These are phyloP conservation scores for Protomyces pachydermus DNA, from an alignment of 1,139 yeast species.

Conservation along the genomic window DNA sequence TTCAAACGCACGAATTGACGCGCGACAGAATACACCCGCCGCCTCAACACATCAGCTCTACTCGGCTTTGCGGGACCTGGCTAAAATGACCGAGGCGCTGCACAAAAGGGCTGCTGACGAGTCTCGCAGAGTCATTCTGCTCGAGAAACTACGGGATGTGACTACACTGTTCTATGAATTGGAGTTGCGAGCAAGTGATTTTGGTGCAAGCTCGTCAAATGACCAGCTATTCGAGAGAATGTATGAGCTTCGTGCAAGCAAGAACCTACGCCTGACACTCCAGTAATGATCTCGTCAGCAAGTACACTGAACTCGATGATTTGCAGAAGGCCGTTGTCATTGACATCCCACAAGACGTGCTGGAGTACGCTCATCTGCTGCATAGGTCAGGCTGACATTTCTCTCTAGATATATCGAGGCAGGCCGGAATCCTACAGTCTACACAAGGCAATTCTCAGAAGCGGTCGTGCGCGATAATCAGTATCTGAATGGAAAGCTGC, in stretches of 20 bases:
- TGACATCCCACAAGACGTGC: conserved; percentile 64
- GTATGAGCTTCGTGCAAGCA: not conserved
- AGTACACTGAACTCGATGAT: not conserved
- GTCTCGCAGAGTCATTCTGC: not conserved
- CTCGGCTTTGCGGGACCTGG: no score
- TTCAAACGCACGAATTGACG: no score
- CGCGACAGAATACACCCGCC: no score
- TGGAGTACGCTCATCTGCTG: conserved; percentile 50
- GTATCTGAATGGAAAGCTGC: conserved; percentile 70
- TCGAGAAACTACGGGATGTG: not conserved
- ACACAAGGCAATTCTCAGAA: conserved; percentile 92
- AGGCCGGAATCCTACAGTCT: conserved; percentile 94
- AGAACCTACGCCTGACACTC: not conserved
- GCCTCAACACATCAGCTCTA: no score
- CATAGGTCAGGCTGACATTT: no score
- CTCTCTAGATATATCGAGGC: conserved; percentile 52
- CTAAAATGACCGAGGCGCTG: no score
- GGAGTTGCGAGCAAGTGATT: not conserved
- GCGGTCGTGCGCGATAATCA: conserved; percentile 86
- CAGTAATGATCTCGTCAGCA: not conserved
- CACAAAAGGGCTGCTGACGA: no score
- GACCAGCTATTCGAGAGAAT: not conserved
- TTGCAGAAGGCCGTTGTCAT: not conserved
- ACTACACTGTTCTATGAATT: not conserved
- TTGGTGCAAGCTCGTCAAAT: not conserved